phyloP scores from a whole-genome alignment of 2,329 filamentous ascomycete genomes.

The Iodosphaeria phyllophila region DNA sequence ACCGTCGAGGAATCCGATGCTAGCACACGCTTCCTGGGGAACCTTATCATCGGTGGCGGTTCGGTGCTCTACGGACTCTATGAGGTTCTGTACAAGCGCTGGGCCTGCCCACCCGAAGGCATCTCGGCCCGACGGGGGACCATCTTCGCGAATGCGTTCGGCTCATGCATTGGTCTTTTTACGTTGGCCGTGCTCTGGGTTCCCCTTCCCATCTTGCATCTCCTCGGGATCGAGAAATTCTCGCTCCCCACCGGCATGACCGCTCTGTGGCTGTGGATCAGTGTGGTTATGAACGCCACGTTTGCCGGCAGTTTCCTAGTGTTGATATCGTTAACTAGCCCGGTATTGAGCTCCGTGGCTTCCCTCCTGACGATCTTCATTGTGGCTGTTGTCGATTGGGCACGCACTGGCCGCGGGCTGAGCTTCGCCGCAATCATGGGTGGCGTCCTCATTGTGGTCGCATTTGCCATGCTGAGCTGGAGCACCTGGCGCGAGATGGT shows the following conservation, averaged over 20 bases:
- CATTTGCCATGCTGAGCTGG: conserved; percentile 75
- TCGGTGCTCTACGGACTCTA: conserved; percentile 92
- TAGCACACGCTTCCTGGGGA: conserved; percentile 58
- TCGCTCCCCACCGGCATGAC: conserved; percentile 62
- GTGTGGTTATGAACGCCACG: conserved; percentile 69
- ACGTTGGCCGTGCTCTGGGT: conserved; percentile 83
- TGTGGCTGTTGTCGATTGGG: conserved; percentile 80
- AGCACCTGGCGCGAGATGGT: conserved; percentile 88
- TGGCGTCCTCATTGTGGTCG: conserved; percentile 72
- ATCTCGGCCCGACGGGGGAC: conserved; percentile 73
- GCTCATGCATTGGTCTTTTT: conserved; percentile 69
- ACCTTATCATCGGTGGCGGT: conserved; percentile 78
- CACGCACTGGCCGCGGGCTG: conserved; percentile 60
- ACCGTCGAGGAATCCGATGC: too few relatives aligned
- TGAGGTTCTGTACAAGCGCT: conserved; percentile 89
- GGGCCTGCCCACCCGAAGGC: conserved; percentile 83
- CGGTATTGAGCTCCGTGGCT: conserved; percentile 81
- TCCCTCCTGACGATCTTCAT: conserved; percentile 93
- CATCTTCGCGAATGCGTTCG: conserved; percentile 89
- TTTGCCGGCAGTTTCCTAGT: conserved; percentile 91
- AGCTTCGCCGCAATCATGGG: conserved; percentile 59
- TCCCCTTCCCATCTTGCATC: conserved; percentile 69
- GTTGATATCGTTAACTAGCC: conserved; percentile 80
- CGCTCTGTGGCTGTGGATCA: conserved; percentile 62
- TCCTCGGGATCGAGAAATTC: conserved; percentile 63